A percentile compares a stretch with the other conserved stretches of the same genome.
phyloP scores from a whole-genome alignment of 768 basidiomycete species.

The Boletus rufocinnamomeus region DNA sequence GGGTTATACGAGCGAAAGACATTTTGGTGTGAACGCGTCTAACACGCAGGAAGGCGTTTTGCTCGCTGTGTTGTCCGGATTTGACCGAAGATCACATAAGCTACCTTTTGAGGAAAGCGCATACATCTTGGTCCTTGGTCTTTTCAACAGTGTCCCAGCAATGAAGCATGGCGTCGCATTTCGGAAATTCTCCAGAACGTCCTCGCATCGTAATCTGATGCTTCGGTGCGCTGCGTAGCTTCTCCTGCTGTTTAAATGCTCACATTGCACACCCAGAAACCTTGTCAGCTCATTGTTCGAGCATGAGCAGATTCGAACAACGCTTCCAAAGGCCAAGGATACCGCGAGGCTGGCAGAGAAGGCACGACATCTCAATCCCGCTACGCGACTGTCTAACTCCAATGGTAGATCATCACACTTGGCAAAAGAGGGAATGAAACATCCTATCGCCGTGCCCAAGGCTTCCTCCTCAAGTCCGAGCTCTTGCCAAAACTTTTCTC shows the following conservation, averaged over 20 bases:
- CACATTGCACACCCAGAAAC: conserved; percentile 55
- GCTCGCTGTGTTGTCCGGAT: conserved; percentile 21
- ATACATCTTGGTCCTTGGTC: background rate
- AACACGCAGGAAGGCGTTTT: background rate
- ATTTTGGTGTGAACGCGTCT: conserved; percentile 32
- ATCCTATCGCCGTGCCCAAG: conserved; percentile 69
- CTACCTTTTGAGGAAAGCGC: background rate
- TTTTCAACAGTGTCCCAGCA: conserved; percentile 12
- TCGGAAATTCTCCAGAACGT: conserved; percentile 88
- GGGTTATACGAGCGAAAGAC: conserved; percentile 38
- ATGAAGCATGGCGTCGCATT: conserved; percentile 97
- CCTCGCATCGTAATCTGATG: conserved; percentile 92
- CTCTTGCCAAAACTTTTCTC: conserved; percentile 84
- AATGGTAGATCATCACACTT: conserved; percentile 77
- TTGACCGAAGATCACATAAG: conserved; percentile 24
- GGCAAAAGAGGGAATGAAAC: conserved; percentile 82
- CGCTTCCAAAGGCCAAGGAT: conserved; percentile 92
- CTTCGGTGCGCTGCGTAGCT: conserved; percentile 58
- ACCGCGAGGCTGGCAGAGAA: conserved; percentile 91
- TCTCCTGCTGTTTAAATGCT: conserved; percentile 1
- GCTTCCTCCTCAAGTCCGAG: conserved; percentile 73
- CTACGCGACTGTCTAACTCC: conserved; percentile 9
- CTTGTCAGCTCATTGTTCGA: conserved; percentile 92
- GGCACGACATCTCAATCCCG: conserved; percentile 41
- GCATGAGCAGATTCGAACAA: conserved; percentile 95